Evolutionary conservation across 345 rosid species (phyloP).

Genomic region (Salix suchowensis): DNA sequence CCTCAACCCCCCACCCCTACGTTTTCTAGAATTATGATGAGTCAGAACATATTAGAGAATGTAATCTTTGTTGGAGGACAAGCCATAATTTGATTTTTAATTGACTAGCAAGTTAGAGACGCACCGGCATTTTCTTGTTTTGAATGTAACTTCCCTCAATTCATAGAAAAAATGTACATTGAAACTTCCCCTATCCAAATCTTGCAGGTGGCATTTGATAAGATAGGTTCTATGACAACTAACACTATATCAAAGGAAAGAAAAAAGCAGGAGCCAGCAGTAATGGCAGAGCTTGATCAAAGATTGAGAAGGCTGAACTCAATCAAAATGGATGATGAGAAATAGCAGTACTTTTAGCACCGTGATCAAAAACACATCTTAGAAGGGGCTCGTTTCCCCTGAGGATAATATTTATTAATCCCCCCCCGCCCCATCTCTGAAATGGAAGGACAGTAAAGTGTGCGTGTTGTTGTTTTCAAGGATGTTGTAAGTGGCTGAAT

Average conservation of each 20-base stretch:
- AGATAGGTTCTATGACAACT: slow-evolving; percentile 87
- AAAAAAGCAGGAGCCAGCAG: slow-evolving; percentile 97
- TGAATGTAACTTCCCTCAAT: not conserved
- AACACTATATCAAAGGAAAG: slow-evolving; percentile 89
- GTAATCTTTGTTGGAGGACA: not conserved
- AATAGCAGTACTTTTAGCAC: slow-evolving; percentile 12
- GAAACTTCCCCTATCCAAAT: not conserved
- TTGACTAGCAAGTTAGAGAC: not conserved
- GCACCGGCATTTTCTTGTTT: not conserved
- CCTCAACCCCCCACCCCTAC: not conserved
- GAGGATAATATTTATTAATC: not conserved
- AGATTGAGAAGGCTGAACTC: slow-evolving; percentile 83
- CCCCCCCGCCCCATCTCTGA: not conserved
- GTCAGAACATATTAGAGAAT: not conserved
- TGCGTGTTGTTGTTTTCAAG: slow-evolving; percentile 3
- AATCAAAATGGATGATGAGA: slow-evolving; percentile 46
- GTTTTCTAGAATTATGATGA: not conserved
- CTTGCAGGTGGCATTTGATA: slow-evolving; percentile 86
- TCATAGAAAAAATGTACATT: not conserved
- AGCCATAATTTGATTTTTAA: not conserved
- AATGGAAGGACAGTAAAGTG: slow-evolving; percentile 13
- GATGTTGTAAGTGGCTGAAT: slow-evolving; percentile 15
- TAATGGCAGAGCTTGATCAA: slow-evolving; percentile 95
- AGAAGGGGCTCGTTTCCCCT: slow-evolving; percentile 20
- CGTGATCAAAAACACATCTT: slow-evolving; percentile 4